A percentile compares a stretch with the other conserved stretches of the same genome.
Conservation (phyloP, 108 stramenopile species). For the Nitzschia inconspicua region DNA sequence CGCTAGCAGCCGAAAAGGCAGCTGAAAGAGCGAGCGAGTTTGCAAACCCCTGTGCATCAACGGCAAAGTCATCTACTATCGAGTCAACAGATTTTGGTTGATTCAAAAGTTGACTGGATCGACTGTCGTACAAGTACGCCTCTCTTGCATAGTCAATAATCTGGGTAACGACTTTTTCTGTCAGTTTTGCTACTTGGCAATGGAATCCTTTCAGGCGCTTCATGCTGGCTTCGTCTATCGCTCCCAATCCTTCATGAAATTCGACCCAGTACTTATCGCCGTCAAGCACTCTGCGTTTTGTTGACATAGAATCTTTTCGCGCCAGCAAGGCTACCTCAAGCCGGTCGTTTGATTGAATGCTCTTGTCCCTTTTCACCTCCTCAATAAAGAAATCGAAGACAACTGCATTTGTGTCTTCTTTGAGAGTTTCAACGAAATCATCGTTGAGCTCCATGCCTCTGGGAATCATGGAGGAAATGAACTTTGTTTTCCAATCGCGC, state of each 20-base stretch:
- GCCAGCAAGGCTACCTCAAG: not conserved
- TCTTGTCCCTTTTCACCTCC: slow-evolving; percentile 19
- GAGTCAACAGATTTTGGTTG: slow-evolving; percentile 42
- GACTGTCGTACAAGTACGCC: slow-evolving; percentile 21
- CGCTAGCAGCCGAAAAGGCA: slow-evolving; percentile 20
- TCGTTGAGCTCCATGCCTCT: slow-evolving; percentile 36
- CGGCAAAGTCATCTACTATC: slow-evolving; percentile 34
- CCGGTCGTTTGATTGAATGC: not conserved
- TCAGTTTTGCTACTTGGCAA: slow-evolving; percentile 15
- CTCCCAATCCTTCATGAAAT: not conserved
- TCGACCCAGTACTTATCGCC: slow-evolving; percentile 14
- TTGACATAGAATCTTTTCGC: not conserved
- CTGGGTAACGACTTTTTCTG: slow-evolving; percentile 16
- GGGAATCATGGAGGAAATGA: slow-evolving; percentile 36
- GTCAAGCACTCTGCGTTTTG: not conserved
- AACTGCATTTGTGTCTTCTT: not conserved
- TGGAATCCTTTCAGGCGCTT: slow-evolving; percentile 9
- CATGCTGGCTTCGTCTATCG: not conserved
- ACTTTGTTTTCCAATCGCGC: slow-evolving; percentile 36
- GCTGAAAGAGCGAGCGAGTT: slow-evolving; percentile 19
- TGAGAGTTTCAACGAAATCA: slow-evolving; percentile 8
- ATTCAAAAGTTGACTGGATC: slow-evolving; percentile 25
- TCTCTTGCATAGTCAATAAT: slow-evolving; percentile 27
- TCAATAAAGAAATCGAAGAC: slow-evolving; percentile 25
- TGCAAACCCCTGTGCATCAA: slow-evolving; percentile 29